A percentile compares a stretch with the other conserved stretches of the same genome.
Conservation (phyloP, 805 yeast species). For the Metschnikowia hibisci region DNA sequence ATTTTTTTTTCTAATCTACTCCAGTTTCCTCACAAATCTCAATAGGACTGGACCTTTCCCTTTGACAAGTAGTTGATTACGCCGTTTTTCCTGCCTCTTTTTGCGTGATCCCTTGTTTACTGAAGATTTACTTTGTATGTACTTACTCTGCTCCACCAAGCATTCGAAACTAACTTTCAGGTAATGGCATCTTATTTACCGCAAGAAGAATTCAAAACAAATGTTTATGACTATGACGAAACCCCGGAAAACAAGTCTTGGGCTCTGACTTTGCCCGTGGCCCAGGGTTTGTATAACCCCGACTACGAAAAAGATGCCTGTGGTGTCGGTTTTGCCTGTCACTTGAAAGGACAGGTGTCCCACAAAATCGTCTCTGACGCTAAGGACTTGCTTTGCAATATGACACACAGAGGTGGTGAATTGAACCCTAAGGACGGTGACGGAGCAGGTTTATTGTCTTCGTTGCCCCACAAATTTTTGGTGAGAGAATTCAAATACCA, state of each 20-base stretch:
- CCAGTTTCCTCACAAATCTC: background rate
- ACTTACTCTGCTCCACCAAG: background rate
- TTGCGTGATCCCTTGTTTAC: slow-evolving; percentile 2
- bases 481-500: slow-evolving; percentile 75
- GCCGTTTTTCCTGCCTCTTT: background rate
- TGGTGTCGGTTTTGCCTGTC: slow-evolving; percentile 97
- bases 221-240: slow-evolving; percentile 66
- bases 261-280: slow-evolving; percentile 85
- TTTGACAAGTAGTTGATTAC: slow-evolving; percentile 2
- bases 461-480: slow-evolving; percentile 88
- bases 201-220: slow-evolving; percentile 36
- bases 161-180: slow-evolving; percentile 7
- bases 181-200: slow-evolving; percentile 30
- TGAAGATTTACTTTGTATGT: slow-evolving; percentile 3
- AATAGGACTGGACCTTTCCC: background rate
- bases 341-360: slow-evolving; percentile 80
- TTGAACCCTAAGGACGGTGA: slow-evolving; percentile 98
- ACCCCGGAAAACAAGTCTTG: slow-evolving; percentile 78
- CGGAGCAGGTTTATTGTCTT: slow-evolving; percentile 96
- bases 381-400: slow-evolving; percentile 79
- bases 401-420: slow-evolving; percentile 99
- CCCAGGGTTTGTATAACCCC: slow-evolving; percentile 90
- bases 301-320: slow-evolving; percentile 94
- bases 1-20: background rate
- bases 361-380: slow-evolving; percentile 96